Base-by-base conservation (phyloP, 805 yeast species). In the Metschnikowia amazonensis region DNA sequence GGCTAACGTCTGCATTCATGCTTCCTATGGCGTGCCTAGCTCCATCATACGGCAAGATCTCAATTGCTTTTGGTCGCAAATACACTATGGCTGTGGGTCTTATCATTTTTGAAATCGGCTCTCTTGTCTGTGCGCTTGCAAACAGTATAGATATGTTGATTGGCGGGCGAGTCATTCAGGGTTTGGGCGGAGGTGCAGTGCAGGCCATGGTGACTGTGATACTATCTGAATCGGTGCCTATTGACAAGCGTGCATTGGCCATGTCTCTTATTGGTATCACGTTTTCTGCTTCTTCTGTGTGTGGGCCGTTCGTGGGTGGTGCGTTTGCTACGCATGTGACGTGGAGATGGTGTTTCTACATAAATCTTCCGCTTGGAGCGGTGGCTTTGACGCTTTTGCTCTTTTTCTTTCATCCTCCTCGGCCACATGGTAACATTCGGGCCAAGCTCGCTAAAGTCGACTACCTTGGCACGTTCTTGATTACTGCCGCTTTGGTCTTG, bases 301-400 rank as follows among this genome's bases (percentile, higher is more conserved):
- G 72, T 18, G 89, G 89, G 1, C 89, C 89, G 0, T 65, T 81
- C 32, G 58, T 83, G 20, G 89, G 88, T 11, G 89, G 89, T 25
- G 82, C 80, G 0, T 76, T 84, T 46, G 72, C 86, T 1, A 63
- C 77, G 2, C 65, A 74, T 42, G 79, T 73, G 4, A 65, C 78
- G n/a, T 84, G 89, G 89, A 69, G 89, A 56, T 83, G 89, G 88
- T 80, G 87, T 55, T 85, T 83, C 59, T 85, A 79, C 63, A 70
- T 85, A 50, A 84, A 84, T 60, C 60, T 85, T 30, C 87, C 89
- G 2, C 62, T 82, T 29, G 86, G 86, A 14, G 88, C 84, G 1
- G 44, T 69, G 0, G 75, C 80, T 0, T 56, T 71, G 16, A 56
- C 59, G 0, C 51, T 70, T 6, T 58, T 79, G 14, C 39, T 70